Evolutionary conservation across 2,329 filamentous ascomycete genomes (phyloP), one percentile per base, ranked within the genome.

Genomic region (Daldinia eschscholtzii): DNA sequence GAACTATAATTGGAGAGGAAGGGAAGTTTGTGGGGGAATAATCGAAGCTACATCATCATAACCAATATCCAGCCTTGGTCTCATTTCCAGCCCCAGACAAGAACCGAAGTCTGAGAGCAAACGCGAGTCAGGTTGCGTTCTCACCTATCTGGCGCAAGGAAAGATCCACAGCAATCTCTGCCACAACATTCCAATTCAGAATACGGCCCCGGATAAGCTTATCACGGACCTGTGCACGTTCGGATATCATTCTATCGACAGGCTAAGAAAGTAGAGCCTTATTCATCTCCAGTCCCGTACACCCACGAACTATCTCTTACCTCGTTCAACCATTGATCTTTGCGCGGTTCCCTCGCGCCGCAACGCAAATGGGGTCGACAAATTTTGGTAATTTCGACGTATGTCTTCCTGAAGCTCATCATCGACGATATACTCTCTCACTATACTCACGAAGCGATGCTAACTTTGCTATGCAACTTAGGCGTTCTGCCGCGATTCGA

Each of bases 401-500:
- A 83, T 77, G 81, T 59, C n/a, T 73, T 46, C 48, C 57, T 46
- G 7, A 9, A 46, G 10, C 26, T 59, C 13, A 52, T 48, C 41
- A n/a, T 41, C 42, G 42, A 39, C 57, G n/a, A 59, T 50, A 9
- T 6, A 18, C 23, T 42, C 13, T 42, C 13, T 35, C 12, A 42
- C 53, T 6, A 33, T 46, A 3, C 44, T 39, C 50, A 39, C 39
- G 33, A 59, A 48, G 33, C 26, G 28, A 67, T 61, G 69, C 74
- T 68, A 64, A 72, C 65, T 9, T 70, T 30, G 75, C 67, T 61
- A 64, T 68, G 73, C 73, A 68, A 55, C 66, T 77, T 77, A 95
- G 92, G 83, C 91, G 78, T 94, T 96, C 80, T 96, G 93, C 86
- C 91, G 88, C 79, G 92, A 94, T 83, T 92, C 92, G 75, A 94